Percentiles rank a stretch among this genome's conserved stretches.
Conservation (phyloP, 768 basidiomycete genomes). For the Tulasnella sp. region DNA sequence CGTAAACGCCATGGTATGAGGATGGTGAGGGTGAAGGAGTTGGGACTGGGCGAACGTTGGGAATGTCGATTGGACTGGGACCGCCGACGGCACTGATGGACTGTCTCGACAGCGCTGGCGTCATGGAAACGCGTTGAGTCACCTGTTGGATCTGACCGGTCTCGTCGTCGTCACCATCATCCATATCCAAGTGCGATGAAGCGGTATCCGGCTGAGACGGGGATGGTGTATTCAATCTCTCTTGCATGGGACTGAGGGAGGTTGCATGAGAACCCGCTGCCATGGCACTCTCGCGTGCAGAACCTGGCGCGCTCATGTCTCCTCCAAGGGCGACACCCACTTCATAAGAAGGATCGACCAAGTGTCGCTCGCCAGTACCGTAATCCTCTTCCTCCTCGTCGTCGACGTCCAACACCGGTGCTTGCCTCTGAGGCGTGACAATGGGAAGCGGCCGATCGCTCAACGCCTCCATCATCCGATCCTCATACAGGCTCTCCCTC, state of each 20-base stretch:
- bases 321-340: background rate
- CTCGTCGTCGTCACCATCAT: conserved; percentile 20
- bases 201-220: background rate
- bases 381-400: conserved; percentile 12
- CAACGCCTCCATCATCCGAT: conserved; percentile 17
- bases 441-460: background rate
- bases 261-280: background rate
- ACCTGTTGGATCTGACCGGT: background rate
- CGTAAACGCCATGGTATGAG: conserved; percentile 24
- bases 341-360: conserved; percentile 9
- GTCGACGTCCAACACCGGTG: background rate
- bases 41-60: conserved; percentile 4
- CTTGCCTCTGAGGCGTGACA: background rate
- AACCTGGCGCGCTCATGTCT: background rate
- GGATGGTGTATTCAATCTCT: background rate
- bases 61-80: conserved; percentile 6
- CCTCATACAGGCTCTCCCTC: conserved; percentile 11
- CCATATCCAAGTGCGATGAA: conserved; percentile 20
- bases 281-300: background rate
- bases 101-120: background rate
- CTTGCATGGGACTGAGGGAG: background rate
- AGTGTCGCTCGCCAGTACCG: background rate
- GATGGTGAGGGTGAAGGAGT: conserved; percentile 28
- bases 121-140: background rate
- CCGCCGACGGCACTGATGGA: background rate